These are phyloP conservation scores for Auricularia cornea DNA, from an alignment of 768 basidiomycete genomes.

Conservation along the genomic window DNA sequence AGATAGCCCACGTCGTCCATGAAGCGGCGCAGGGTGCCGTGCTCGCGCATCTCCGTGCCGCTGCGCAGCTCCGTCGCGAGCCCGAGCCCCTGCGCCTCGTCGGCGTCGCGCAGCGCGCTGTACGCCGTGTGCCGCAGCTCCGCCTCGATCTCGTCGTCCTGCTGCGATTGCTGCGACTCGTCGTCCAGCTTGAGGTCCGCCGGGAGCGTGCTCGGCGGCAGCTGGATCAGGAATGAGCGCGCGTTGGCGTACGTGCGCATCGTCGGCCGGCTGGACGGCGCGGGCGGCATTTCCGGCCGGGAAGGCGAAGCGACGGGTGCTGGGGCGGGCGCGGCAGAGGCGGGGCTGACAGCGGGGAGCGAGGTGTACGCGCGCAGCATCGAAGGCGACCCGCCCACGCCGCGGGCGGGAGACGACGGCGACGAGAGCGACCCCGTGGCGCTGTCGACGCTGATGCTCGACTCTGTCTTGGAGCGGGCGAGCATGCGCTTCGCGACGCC, in stretches of 20 bases:
- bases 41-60: constrained; percentile 28
- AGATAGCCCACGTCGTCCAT: constrained; percentile 80
- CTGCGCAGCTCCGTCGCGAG: constrained; percentile 33
- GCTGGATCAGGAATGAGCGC: constrained; percentile 68
- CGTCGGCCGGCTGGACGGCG: background rate
- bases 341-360: constrained; percentile 14
- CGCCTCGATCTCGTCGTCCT: background rate
- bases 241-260: constrained; percentile 66
- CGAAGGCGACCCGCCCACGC: background rate
- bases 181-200: constrained; percentile 23
- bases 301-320: background rate
- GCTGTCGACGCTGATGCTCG: constrained; percentile 30
- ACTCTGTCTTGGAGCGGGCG: constrained; percentile 55
- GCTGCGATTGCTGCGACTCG: background rate
- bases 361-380: background rate
- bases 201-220: constrained; percentile 18
- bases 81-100: constrained; percentile 43
- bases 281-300: background rate
- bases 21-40: constrained; percentile 73
- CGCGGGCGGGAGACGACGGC: background rate
- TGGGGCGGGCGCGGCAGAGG: background rate
- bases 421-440: background rate
- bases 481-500: constrained; percentile 65
- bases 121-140: constrained; percentile 61
- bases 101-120: constrained; percentile 61